phyloP scores from a whole-genome alignment of 768 basidiomycete species.

The Tricholoma sp. region DNA sequence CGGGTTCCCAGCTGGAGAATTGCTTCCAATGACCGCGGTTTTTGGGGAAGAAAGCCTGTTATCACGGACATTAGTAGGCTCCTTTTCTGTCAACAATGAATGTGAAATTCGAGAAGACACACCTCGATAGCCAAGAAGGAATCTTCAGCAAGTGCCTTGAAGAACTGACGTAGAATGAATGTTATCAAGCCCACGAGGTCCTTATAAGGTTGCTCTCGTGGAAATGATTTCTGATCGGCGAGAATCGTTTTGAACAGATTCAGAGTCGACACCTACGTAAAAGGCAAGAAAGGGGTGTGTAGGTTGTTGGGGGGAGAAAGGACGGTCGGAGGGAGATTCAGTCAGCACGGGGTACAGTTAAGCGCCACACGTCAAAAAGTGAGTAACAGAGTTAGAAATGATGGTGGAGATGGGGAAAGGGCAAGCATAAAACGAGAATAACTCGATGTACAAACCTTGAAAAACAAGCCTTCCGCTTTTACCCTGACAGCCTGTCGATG shows the following conservation, averaged over 20 bases:
- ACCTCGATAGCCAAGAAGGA: constrained; percentile 89
- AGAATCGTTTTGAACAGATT: constrained; percentile 85
- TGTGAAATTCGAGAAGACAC: constrained; percentile 17
- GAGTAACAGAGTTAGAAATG: constrained; percentile 3
- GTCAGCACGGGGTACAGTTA: constrained; percentile 12
- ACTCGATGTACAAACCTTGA: constrained; percentile 59
- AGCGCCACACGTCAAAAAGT: constrained; percentile 16
- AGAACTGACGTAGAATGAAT: constrained; percentile 87
- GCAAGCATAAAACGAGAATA: constrained; percentile 1
- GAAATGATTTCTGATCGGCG: constrained; percentile 72
- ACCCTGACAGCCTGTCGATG: constrained; percentile 88
- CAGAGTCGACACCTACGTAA: constrained; percentile 77
- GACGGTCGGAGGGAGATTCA: constrained; percentile 4
- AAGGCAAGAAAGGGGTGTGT: constrained; percentile 8
- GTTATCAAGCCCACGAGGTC: constrained; percentile 83
- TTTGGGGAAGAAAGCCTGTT: constrained; percentile 84
- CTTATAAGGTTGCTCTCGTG: constrained; percentile 71
- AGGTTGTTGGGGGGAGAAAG: not conserved
- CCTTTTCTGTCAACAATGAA: not conserved
- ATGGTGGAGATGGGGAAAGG: not conserved
- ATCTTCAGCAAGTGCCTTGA: constrained; percentile 83
- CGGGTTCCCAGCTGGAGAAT: constrained; percentile 74
- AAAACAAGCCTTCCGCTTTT: constrained; percentile 93
- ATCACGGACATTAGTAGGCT: not conserved
- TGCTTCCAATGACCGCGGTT: constrained; percentile 84